phyloP scores from a whole-genome alignment of 805 yeast species.

The Candida chilensis region DNA sequence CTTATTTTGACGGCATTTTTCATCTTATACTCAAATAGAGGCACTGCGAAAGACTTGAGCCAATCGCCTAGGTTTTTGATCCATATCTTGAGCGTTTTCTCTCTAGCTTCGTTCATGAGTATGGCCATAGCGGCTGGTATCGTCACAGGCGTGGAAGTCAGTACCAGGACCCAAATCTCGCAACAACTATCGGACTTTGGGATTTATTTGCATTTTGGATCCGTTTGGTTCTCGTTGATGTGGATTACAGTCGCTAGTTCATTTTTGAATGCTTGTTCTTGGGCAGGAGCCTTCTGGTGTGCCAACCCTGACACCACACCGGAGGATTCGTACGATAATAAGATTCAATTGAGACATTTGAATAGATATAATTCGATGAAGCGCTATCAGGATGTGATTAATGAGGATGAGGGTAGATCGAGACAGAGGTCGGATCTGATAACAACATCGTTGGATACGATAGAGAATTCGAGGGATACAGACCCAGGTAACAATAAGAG shows the following conservation, averaged over 20 bases:
- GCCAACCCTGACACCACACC: conserved; percentile 30
- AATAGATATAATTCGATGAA: background rate
- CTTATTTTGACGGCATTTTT: conserved; percentile 16
- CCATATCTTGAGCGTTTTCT: conserved; percentile 23
- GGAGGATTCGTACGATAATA: conserved; percentile 10
- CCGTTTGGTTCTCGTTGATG: conserved; percentile 25
- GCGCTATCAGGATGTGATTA: background rate
- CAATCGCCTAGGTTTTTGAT: conserved; percentile 18
- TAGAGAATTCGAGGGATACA: too few species aligned
- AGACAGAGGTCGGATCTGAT: too few species aligned
- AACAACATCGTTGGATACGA: too few species aligned
- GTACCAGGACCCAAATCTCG: conserved; percentile 14
- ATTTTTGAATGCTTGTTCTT: conserved; percentile 9
- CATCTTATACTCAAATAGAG: conserved; percentile 25
- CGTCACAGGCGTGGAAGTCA: conserved; percentile 14
- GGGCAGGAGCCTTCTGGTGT: conserved; percentile 46
- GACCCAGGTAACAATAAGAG: too few species aligned
- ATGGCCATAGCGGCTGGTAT: conserved; percentile 17
- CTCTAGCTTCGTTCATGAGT: conserved; percentile 22
- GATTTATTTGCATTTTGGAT: conserved; percentile 29
- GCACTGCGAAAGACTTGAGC: conserved; percentile 19
- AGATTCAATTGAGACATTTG: background rate
- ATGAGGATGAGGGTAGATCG: too few species aligned
- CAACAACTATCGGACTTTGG: conserved; percentile 36
- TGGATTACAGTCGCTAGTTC: conserved; percentile 22